Conservation (phyloP, 2,329 filamentous ascomycete genomes). For the Phaeosphaeria sp. region DNA sequence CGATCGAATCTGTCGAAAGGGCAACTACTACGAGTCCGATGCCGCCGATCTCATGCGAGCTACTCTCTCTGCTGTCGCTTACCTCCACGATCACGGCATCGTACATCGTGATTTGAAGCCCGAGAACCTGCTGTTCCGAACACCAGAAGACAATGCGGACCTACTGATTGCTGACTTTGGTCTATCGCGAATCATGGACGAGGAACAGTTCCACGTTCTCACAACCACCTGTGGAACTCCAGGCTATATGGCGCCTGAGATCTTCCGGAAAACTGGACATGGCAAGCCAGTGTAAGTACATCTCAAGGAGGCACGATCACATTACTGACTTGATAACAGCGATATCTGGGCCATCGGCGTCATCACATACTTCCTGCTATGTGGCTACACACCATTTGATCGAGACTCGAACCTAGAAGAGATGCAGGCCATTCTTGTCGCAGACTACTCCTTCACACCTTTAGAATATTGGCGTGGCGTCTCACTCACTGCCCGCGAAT, state of each 20-base stretch:
- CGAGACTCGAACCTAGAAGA: conserved; percentile 97
- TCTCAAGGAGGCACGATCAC: background rate
- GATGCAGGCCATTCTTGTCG: conserved; percentile 97
- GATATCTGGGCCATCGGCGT: conserved; percentile 98
- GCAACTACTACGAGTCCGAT: conserved; percentile 97
- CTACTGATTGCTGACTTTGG: conserved; percentile 97
- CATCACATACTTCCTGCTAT: conserved; percentile 97
- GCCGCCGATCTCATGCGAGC: conserved; percentile 94
- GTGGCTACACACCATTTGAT: conserved; percentile 97
- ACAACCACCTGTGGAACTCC: conserved; percentile 98
- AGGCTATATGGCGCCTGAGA: conserved; percentile 99
- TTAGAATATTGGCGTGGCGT: conserved; percentile 97
- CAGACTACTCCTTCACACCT: conserved; percentile 95
- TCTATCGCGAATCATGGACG: conserved; percentile 95
- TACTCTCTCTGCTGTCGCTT: conserved; percentile 95
- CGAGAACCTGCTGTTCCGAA: conserved; percentile 95
- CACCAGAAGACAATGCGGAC: conserved; percentile 96
- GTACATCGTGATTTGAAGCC: conserved; percentile 98
- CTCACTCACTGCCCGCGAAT: conserved; percentile 81
- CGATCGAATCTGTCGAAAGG: conserved; percentile 97
- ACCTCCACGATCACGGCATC: conserved; percentile 97
- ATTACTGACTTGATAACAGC: conserved; percentile 47
- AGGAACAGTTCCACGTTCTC: conserved; percentile 96
- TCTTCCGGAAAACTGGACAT: conserved; percentile 98
- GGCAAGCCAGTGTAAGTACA: conserved; percentile 82